Evolutionary conservation across 2,329 filamentous ascomycete species (phyloP).

Genomic region (Fusarium succisae): DNA sequence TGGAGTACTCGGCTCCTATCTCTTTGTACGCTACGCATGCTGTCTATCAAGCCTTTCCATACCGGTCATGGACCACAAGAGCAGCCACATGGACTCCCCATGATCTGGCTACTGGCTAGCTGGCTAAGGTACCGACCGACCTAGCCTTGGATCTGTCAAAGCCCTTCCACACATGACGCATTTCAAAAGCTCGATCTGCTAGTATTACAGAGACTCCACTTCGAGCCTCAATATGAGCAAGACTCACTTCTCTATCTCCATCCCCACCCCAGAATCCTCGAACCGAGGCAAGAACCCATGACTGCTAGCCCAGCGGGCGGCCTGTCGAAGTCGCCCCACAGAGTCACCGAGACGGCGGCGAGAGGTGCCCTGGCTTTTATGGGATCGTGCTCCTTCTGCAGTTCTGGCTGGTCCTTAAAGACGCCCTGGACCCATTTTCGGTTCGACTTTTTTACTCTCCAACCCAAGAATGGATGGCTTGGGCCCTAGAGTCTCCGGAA

Average conservation of each 20-base stretch:
- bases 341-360: constrained; percentile 14
- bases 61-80: neutral
- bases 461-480: neutral
- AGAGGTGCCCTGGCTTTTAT: neutral
- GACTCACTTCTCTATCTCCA: neutral
- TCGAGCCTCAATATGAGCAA: constrained; percentile 15
- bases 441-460: neutral
- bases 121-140: neutral
- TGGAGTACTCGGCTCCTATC: constrained; percentile 15
- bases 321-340: constrained; percentile 13
- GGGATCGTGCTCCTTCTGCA: neutral
- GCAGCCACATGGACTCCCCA: neutral
- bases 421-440: neutral
- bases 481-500: constrained; percentile 1
- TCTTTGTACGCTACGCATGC: constrained; percentile 18
- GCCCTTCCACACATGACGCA: constrained; percentile 1
- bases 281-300: constrained; percentile 22
- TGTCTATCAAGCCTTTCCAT: constrained; percentile 6
- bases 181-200: neutral
- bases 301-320: neutral
- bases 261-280: constrained; percentile 15
- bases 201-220: constrained; percentile 4
- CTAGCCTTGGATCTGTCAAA: constrained; percentile 5
- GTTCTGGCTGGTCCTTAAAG: neutral
- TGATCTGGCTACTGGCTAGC: neutral